Base-by-base conservation (phyloP, 768 basidiomycete species). In the Rhodotorula toruloides region DNA sequence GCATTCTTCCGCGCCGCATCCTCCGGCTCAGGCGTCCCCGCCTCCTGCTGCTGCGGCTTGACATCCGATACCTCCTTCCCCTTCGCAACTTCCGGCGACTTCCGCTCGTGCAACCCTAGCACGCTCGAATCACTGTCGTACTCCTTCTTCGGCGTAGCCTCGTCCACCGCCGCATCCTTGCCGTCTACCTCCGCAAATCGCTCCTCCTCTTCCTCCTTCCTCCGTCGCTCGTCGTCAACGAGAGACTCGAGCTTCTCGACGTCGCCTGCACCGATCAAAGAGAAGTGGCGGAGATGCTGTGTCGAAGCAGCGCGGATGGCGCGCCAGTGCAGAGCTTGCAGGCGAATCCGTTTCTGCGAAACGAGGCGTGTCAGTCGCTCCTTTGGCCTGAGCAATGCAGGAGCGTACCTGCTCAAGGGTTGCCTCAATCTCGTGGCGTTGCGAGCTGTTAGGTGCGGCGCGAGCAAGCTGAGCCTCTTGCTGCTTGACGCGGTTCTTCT, bases 271-370 rank as follows among this genome's bases (percentile, higher is more conserved):
- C 87, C 88, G 66, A 90, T 90, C 79, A 84, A 87, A 14, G 27
- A 83, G 70, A 91, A 91, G 71, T 89, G 85, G 67, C 86, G 84
- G 46, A 90, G 76, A 76, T 90, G 79, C 64, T 82, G 82, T 70
- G 88, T 85, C 43, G 89, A 86, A 59, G 87, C 84, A 47, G 84
- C 82, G 27, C 90, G 87, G 64, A 91, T 81, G 13, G 86, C 87
- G 25, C 90, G 81, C 90, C 90, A 92, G 10, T 88, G 80, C 81
- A 85, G 84, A 6, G 87, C 83, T 67, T 86, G 83, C 12, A 54
- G 61, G 54, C 72, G 89, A 88, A 77, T 84, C 86, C 90, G 90
- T 27, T 6, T n/a, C 47, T 48, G 47, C 47, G 27, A 29, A 31
- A 16, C 27, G 42, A 60, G 42, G 46, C 31, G 36, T 9, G 37